A percentile compares a stretch with the other conserved stretches of the same genome.
These are phyloP conservation scores for Nannochloropsis salina DNA, from an alignment of 108 stramenopile species.

Conservation along the genomic window DNA sequence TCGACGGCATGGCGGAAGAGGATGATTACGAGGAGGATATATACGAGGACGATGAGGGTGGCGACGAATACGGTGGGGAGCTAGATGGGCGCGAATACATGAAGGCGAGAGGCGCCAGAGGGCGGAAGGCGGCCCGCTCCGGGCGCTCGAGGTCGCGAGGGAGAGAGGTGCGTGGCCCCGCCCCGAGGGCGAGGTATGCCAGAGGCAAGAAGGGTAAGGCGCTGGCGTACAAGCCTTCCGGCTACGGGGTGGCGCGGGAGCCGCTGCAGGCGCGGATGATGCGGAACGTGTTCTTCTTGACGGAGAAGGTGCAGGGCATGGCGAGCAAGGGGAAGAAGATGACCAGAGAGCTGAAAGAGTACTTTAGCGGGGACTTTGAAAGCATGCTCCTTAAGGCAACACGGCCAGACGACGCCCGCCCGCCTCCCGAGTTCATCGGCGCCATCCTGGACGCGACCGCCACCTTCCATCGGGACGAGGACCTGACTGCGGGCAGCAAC, in stretches of 20 bases:
- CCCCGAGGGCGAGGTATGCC: background rate
- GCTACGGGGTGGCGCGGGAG: constrained; percentile 9
- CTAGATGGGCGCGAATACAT: background rate
- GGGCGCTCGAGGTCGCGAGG: no score
- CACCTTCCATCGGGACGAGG: constrained; percentile 38
- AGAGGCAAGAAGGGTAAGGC: background rate
- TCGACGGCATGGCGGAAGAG: background rate
- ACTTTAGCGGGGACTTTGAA: constrained; percentile 38
- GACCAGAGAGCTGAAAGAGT: constrained; percentile 34
- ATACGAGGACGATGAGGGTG: background rate
- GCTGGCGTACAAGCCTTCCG: background rate
- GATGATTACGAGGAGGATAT: background rate
- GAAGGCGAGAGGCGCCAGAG: background rate
- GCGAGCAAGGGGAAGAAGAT: background rate
- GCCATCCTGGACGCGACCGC: constrained; percentile 36
- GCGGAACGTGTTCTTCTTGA: background rate
- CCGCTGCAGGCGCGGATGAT: background rate
- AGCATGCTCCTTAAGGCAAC: constrained; percentile 51
- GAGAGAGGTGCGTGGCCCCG: no score
- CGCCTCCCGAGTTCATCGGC: constrained; percentile 42
- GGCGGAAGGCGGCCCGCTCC: background rate
- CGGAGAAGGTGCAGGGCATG: background rate
- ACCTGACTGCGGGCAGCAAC: constrained; percentile 50
- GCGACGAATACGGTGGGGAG: background rate
- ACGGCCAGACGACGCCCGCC: constrained; percentile 47